phyloP scores from a whole-genome alignment of 2,329 filamentous ascomycete genomes.

The Aspergillus fumigatus region DNA sequence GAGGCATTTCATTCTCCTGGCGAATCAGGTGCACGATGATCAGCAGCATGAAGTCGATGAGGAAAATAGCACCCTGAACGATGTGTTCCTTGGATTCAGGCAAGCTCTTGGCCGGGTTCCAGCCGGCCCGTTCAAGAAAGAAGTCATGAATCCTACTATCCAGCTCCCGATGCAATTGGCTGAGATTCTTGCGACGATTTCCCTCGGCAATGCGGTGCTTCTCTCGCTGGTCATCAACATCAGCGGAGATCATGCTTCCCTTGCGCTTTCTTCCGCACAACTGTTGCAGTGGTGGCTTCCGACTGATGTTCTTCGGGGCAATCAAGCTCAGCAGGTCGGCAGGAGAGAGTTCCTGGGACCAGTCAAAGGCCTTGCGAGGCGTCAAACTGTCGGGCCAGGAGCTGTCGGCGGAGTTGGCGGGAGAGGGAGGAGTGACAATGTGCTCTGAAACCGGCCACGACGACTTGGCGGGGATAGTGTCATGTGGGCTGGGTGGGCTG shows the following conservation, averaged over 20 bases:
- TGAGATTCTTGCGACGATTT: conserved; percentile 38
- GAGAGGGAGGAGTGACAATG: conserved; percentile 32
- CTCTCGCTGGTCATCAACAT: conserved; percentile 36
- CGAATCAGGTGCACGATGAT: conserved; percentile 34
- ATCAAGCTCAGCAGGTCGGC: conserved; percentile 32
- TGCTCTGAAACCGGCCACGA: conserved; percentile 27
- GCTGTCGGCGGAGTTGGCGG: conserved; percentile 35
- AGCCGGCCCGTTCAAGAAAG: conserved; percentile 37
- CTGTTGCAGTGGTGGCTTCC: conserved; percentile 37
- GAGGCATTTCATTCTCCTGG: conserved; percentile 31
- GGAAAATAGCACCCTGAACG: conserved; percentile 34
- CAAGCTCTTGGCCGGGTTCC: conserved; percentile 37
- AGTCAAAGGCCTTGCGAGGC: conserved; percentile 28
- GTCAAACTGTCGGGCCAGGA: conserved; percentile 33
- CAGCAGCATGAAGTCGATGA: conserved; percentile 37
- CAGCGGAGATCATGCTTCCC: conserved; percentile 26
- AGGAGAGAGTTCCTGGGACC: conserved; percentile 31
- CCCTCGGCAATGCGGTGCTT: conserved; percentile 40
- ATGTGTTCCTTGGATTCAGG: conserved; percentile 41
- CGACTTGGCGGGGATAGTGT: conserved; percentile 31
- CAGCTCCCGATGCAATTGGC: conserved; percentile 34
- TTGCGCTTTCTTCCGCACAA: conserved; percentile 39
- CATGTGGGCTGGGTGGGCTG: conserved; percentile 31
- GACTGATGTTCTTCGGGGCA: conserved; percentile 33
- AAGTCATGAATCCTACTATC: conserved; percentile 36